Percentiles rank a stretch among this genome's conserved stretches.
Conservation (phyloP, 2,329 filamentous ascomycete species). For the Thelonectria olida region DNA sequence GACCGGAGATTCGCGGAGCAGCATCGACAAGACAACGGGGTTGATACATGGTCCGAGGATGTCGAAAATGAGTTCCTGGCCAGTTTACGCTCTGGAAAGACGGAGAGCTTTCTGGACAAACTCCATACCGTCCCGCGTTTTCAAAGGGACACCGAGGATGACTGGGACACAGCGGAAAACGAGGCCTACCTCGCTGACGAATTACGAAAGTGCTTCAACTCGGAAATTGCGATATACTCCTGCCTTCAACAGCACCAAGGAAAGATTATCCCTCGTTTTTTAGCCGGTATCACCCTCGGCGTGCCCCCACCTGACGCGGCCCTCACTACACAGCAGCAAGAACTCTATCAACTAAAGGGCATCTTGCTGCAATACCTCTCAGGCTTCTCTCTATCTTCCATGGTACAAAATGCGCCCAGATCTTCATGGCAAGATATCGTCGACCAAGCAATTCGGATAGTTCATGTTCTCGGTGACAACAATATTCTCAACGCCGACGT, state of each 20-base stretch:
- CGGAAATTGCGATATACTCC: conserved; percentile 31
- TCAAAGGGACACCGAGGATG: conserved; percentile 14
- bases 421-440: conserved; percentile 30
- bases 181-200: conserved; percentile 27
- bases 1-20: conserved; percentile 32
- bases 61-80: not conserved
- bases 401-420: conserved; percentile 12
- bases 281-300: conserved; percentile 20
- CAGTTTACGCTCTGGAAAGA: not conserved
- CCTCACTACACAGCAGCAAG: conserved; percentile 1
- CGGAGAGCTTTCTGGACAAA: too few relatives aligned
- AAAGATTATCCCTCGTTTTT: conserved; percentile 26
- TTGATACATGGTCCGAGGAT: conserved; percentile 17
- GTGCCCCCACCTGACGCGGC: not conserved
- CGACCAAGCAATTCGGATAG: conserved; percentile 29
- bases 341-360: conserved; percentile 23
- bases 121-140: not conserved
- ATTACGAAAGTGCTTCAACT: conserved; percentile 10
- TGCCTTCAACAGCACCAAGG: conserved; percentile 29
- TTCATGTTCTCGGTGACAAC: conserved; percentile 32
- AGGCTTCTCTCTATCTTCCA: conserved; percentile 21
- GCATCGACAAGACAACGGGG: conserved; percentile 17
- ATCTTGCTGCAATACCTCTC: conserved; percentile 33
- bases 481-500: conserved; percentile 37
- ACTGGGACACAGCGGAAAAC: conserved; percentile 28